Percentiles rank a stretch among this genome's conserved stretches.
Conservation (phyloP, 345 rosid species). For the Dipteronia sinensis region DNA sequence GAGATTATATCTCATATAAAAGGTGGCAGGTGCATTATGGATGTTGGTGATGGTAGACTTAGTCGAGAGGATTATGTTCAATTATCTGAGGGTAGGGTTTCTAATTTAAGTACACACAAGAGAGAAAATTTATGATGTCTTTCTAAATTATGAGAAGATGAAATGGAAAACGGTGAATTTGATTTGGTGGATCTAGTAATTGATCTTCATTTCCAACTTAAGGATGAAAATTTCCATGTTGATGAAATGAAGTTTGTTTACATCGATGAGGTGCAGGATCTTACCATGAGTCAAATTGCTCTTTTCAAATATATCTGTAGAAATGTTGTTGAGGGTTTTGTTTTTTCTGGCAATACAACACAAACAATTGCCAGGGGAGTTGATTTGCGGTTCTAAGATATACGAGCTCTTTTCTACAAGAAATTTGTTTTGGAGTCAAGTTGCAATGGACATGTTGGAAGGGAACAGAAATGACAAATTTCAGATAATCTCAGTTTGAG, state of each 20-base stretch:
- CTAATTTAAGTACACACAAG: conserved; percentile 30
- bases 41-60: conserved; percentile 31
- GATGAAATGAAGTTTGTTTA: conserved; percentile 47
- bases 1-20: conserved; percentile 58
- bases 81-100: conserved; percentile 36
- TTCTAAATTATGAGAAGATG: conserved; percentile 44
- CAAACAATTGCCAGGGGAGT: no score
- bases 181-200: conserved; percentile 54
- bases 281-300: conserved; percentile 51
- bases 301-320: conserved; percentile 42
- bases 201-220: conserved; percentile 49
- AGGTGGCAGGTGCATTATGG: conserved; percentile 36
- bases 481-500: conserved; percentile 41
- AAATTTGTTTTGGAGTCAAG: no score
- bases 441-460: no score
- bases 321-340: conserved; percentile 48
- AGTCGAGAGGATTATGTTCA: conserved; percentile 33
- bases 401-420: no score
- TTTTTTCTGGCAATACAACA: conserved; percentile 42
- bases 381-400: no score
- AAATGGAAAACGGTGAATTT: conserved; percentile 42
- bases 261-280: conserved; percentile 64
- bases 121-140: conserved; percentile 39
- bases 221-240: conserved; percentile 24
- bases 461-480: conserved; percentile 38